Base-by-base conservation (phyloP, 352 stramenopile genomes). In the Phytophthora boehmeriae region DNA sequence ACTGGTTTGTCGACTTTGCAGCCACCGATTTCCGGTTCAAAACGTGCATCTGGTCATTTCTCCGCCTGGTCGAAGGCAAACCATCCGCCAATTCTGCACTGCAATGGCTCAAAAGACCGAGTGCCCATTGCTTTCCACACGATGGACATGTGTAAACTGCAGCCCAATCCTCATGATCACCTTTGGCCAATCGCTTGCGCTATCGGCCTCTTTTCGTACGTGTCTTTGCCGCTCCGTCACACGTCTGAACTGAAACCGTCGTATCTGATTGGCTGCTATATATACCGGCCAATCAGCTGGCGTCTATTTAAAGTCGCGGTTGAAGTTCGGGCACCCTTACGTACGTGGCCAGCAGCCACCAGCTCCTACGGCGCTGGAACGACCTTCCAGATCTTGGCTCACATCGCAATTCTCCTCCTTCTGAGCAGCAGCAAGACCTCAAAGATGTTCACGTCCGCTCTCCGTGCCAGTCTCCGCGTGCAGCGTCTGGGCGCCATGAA, bases 401-500 rank as follows among this genome's bases (percentile, higher is more conserved):
- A 82, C 68, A 76, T 62, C 54, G 63, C 51, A 80, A 78, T 85
- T 80, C 63, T 53, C 75, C 63, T 50, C 45, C 32, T 59, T 8
- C n/a, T n/a, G n/a, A n/a, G n/a, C n/a, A 34, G 34, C 49, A 48
- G 35, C 60, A 57, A 28, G 56, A 35, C 20, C 28, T 25, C 20
- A 35, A 68, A 25, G 30, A 90, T 90, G 81, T 83, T 89, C 66
- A 83, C 75, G 22, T 70, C 78, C 36, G 68, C 76, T 63, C 66
- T 90, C 23, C 78, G 78, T 54, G 71, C 76, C 32, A 87, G 73
- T 49, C 66, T 89, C 51, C 80, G 80, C 23, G 44, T 82, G 39
- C 76, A 88, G 79, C 78, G 78, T 70, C 61, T 78, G 10, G 56
- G 66, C 27, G 67, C 76, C 47, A 28, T 81, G 45, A 78, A 72